Base-by-base conservation (phyloP, 2,329 filamentous ascomycete genomes). In the Verticillium isaacii region DNA sequence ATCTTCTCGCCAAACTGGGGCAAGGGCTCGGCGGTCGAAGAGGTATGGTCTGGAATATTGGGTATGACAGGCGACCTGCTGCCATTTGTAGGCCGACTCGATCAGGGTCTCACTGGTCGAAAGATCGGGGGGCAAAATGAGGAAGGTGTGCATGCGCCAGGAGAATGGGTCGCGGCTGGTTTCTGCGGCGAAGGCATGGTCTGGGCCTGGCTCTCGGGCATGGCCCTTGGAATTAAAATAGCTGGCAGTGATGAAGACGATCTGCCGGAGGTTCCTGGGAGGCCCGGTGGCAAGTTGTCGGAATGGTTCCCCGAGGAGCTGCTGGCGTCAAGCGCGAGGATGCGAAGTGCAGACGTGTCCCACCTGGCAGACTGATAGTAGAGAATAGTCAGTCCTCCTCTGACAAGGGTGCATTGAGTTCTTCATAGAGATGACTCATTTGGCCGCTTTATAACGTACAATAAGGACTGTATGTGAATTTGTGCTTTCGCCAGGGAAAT, bases 111-210 rank as follows among this genome's bases (percentile, higher is more conserved):
- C n/a, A 52, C 45, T 8, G 45, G 82, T 85, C 1, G 83, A 82
- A 0, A 68, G 70, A n/a, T 69, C 83, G 0, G 63, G 79, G 0
- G 75, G 72, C 1, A 68, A 66, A 5, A 70, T 71, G 15, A 63
- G 11, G 57, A 25, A 3, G n/a, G 55, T 9, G 1, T 52, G 11
- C 65, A 60, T 0, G 62, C 61, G 5, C 61, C 70, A 0, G 77
- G 78, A 1, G 80, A 85, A 67, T 85, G 81, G 81, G 74, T 84
- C n/a, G 74, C 78, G 1, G 81, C 79, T 1, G 82, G 80, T 1
- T 85, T 79, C 66, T 77, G 72, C 54, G 82, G 82, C 15, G 78
- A 84, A 54, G 82, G 82, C 4, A 84, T 85, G 81, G 78, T 80
- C 2, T 81, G 77, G 74, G 78, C 81, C 2, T 85, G 82, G 81